phyloP scores from a whole-genome alignment of 2,329 filamentous ascomycete genomes.

The Geosmithia putterillii region DNA sequence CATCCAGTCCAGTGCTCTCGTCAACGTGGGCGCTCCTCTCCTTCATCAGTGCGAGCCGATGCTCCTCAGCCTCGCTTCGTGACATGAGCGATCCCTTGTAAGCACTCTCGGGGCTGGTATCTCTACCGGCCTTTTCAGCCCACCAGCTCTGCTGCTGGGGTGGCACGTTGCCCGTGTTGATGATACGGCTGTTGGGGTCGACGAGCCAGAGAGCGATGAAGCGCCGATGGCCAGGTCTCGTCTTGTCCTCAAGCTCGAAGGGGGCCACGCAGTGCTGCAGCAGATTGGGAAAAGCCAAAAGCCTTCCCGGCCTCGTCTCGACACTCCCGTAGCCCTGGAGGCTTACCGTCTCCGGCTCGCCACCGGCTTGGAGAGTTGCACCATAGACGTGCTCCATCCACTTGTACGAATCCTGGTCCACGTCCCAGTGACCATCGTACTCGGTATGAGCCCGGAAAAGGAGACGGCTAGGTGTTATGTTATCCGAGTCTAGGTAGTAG shows the following conservation, averaged over 20 bases:
- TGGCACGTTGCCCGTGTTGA: conserved; percentile 30
- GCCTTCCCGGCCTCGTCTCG: conserved; percentile 29
- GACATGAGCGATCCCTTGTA: conserved; percentile 7
- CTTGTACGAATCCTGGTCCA: conserved; percentile 2
- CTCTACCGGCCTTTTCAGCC: background rate
- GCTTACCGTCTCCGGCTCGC: background rate
- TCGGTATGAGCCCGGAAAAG: conserved; percentile 32
- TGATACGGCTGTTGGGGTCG: conserved; percentile 35
- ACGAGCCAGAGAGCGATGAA: conserved; percentile 50
- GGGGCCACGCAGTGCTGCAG: conserved; percentile 37
- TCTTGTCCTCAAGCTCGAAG: conserved; percentile 38
- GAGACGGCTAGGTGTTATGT: conserved; percentile 40
- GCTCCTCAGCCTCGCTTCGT: conserved; percentile 9
- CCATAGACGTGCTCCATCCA: conserved; percentile 2
- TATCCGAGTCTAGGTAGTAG: conserved; percentile 49
- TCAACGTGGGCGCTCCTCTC: too few species aligned
- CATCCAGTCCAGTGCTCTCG: too few species aligned
- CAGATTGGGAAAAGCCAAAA: conserved; percentile 43
- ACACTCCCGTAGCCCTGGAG: conserved; percentile 14
- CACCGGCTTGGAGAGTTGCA: background rate
- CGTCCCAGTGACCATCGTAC: background rate
- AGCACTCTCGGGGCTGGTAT: too few species aligned
- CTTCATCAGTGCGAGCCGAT: conserved; percentile 13
- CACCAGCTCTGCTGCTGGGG: conserved; percentile 29
- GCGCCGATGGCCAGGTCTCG: conserved; percentile 42